These are phyloP conservation scores for Verticillium longisporum DNA, from an alignment of 2,329 filamentous ascomycete genomes.

Conservation along the genomic window DNA sequence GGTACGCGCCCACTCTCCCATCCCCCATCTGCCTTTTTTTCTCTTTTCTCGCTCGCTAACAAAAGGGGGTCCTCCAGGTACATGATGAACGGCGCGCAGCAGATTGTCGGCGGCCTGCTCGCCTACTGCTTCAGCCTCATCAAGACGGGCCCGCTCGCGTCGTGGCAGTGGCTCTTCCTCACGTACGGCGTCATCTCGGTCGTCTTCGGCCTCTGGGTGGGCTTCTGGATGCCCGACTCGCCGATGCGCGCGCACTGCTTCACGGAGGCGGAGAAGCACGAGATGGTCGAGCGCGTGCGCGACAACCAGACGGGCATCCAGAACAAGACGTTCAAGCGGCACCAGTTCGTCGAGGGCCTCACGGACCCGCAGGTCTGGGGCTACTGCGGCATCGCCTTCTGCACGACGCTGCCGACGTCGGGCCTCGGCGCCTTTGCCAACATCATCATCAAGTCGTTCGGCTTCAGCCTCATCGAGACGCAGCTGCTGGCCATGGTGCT, in stretches of 20 bases:
- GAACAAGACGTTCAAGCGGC: conserved; percentile 41
- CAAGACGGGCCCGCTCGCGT: conserved; percentile 43
- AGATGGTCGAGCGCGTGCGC: conserved; percentile 55
- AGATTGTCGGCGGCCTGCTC: conserved; percentile 64
- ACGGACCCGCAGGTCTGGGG: conserved; percentile 61
- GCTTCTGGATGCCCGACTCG: conserved; percentile 60
- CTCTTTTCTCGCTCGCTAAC: too few species aligned
- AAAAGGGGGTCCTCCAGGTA: conserved; percentile 28
- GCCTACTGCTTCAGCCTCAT: conserved; percentile 58
- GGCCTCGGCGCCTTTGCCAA: conserved; percentile 68
- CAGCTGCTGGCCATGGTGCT: conserved; percentile 71
- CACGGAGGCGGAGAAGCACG: conserved; percentile 55
- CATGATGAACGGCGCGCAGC: conserved; percentile 71
- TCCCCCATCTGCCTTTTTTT: too few species aligned
- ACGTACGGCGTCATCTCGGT: conserved; percentile 57
- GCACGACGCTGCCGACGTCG: conserved; percentile 66
- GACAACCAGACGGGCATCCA: conserved; percentile 56
- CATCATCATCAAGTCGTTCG: conserved; percentile 65
- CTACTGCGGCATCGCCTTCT: conserved; percentile 59
- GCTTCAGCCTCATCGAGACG: conserved; percentile 60
- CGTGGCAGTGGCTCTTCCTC: conserved; percentile 66
- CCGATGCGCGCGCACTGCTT: conserved; percentile 68
- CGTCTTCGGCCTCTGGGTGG: conserved; percentile 57
- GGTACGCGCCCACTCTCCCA: conserved; percentile 31
- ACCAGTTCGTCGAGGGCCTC: conserved; percentile 44